These are phyloP conservation scores for Anthoceros angustus DNA, from an alignment of 225 moss, liverwort and hornwort genomes.

Conservation along the genomic window DNA sequence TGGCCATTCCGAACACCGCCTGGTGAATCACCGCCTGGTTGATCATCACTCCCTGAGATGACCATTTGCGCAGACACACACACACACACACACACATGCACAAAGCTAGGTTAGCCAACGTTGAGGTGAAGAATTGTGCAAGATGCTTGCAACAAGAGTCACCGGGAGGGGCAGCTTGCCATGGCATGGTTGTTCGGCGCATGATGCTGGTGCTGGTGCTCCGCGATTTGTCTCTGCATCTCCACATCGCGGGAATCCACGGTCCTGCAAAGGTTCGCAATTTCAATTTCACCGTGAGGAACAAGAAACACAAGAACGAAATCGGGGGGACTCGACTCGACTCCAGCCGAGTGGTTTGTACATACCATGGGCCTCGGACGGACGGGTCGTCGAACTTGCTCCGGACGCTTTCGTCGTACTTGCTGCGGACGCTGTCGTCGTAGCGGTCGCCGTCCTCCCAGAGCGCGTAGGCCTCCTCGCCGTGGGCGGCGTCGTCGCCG, in stretches of 20 bases:
- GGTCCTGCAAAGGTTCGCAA: neutral
- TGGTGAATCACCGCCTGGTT: too few species aligned
- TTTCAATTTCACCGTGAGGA: neutral
- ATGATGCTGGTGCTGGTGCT: neutral
- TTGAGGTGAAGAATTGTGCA: too few species aligned
- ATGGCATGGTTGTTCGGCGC: neutral
- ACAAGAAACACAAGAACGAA: too few species aligned
- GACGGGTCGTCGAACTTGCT: neutral
- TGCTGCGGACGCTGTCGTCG: slow-evolving; percentile 2
- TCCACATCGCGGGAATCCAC: neutral
- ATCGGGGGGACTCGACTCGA: too few species aligned
- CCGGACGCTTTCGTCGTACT: neutral
- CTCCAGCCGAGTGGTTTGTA: too few species aligned
- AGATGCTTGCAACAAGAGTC: neutral
- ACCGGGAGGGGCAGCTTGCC: neutral
- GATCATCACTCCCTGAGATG: too few species aligned
- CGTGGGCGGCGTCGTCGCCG: slow-evolving; percentile 4
- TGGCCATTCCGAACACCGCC: too few species aligned
- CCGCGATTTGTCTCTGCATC: neutral
- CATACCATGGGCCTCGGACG: too few species aligned
- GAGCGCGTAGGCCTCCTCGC: slow-evolving; percentile 1
- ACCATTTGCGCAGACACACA: too few species aligned
- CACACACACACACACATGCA: too few species aligned
- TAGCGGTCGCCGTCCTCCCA: slow-evolving; percentile 3
- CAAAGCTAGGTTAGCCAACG: too few species aligned